A percentile compares a stretch with the other conserved stretches of the same genome.
phyloP scores from a whole-genome alignment of 2,329 filamentous ascomycete species.

The Coleophoma eucalyptorum region DNA sequence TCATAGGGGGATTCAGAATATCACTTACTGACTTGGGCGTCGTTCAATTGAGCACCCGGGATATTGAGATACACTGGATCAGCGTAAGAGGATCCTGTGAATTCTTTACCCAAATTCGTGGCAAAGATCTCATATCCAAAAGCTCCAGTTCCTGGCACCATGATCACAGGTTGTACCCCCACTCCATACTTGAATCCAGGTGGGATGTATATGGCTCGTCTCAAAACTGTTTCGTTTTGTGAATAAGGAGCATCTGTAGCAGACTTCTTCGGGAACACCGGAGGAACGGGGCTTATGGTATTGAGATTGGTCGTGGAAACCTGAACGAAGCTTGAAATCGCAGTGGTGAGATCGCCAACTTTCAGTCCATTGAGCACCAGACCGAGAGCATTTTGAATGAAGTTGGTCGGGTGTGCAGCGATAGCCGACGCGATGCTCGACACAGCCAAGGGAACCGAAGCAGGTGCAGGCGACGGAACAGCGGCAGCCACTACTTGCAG shows the following conservation, averaged over 20 bases:
- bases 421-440: neutral
- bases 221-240: neutral
- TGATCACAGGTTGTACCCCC: slow-evolving; percentile 38
- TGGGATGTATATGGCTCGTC: slow-evolving; percentile 44
- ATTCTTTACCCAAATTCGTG: slow-evolving; percentile 41
- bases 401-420: neutral
- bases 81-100: slow-evolving; percentile 34
- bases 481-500: neutral
- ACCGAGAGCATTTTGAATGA: neutral
- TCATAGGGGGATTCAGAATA: neutral
- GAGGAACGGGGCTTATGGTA: neutral
- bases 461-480: neutral
- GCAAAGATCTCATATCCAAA: slow-evolving; percentile 32
- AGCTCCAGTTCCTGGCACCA: slow-evolving; percentile 48
- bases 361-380: neutral
- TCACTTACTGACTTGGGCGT: slow-evolving; percentile 34
- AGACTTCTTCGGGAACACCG: neutral
- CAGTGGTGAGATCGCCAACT: neutral
- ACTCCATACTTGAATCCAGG: slow-evolving; percentile 39
- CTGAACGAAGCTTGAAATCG: neutral
- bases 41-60: slow-evolving; percentile 39
- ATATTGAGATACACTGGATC: slow-evolving; percentile 53
- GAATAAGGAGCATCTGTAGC: neutral
- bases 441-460: neutral
- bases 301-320: neutral